Conservation (phyloP, 2,329 filamentous ascomycete genomes). For the Diaporthe velutina region DNA sequence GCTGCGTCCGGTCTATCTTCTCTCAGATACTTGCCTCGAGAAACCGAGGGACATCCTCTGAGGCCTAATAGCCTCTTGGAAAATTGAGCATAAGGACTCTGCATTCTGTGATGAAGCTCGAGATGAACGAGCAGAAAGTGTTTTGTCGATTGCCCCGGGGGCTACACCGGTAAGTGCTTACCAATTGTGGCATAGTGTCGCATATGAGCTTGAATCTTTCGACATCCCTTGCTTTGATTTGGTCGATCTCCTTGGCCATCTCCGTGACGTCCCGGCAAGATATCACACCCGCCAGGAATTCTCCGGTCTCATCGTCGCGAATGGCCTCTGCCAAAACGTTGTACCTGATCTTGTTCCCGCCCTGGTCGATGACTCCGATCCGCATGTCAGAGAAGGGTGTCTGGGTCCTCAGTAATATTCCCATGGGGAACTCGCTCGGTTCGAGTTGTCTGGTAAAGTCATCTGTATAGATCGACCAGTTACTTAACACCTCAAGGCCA, state of each 20-base stretch:
- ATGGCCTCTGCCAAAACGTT: constrained; percentile 78
- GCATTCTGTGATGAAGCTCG: background rate
- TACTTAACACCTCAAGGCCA: constrained; percentile 68
- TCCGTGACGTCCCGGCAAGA: constrained; percentile 80
- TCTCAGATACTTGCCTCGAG: constrained; percentile 22
- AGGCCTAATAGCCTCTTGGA: constrained; percentile 9
- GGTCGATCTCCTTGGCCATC: constrained; percentile 76
- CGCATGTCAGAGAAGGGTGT: constrained; percentile 69
- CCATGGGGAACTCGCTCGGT: constrained; percentile 75
- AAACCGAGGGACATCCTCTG: constrained; percentile 17
- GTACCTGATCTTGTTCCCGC: constrained; percentile 67
- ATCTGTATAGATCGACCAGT: constrained; percentile 74
- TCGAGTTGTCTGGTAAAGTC: constrained; percentile 73
- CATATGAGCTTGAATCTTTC: constrained; percentile 81
- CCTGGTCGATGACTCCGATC: constrained; percentile 71
- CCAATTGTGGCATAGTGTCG: constrained; percentile 78
- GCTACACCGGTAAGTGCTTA: constrained; percentile 23
- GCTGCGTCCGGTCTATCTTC: background rate
- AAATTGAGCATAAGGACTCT: background rate
- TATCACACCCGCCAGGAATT: constrained; percentile 80
- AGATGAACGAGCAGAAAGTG: background rate
- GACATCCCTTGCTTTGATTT: constrained; percentile 79
- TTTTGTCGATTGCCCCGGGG: constrained; percentile 6
- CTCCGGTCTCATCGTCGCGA: constrained; percentile 74
- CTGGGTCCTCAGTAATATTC: constrained; percentile 72